phyloP scores from a whole-genome alignment of 768 basidiomycete genomes.

The Leucogyrophana mollusca region DNA sequence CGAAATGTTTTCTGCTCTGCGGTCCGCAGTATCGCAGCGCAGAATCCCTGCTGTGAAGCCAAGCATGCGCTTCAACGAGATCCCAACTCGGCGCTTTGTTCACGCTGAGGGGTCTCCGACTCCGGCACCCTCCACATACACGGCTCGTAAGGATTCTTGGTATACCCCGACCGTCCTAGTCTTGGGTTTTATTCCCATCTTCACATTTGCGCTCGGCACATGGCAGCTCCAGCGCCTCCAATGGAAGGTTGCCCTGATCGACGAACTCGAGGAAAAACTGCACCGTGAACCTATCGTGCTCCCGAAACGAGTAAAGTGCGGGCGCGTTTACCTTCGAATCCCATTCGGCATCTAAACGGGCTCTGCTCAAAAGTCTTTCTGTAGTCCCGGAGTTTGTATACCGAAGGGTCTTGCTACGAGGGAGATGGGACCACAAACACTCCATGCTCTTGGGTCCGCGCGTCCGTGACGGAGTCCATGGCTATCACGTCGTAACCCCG shows the following conservation, averaged over 20 bases:
- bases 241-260: constrained; percentile 94
- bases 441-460: constrained; percentile 83
- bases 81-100: constrained; percentile 10
- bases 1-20: constrained; percentile 22
- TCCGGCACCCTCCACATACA: constrained; percentile 48
- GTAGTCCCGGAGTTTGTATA: constrained; percentile 87
- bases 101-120: constrained; percentile 14
- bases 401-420: constrained; percentile 78
- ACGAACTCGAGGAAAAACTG: constrained; percentile 90
- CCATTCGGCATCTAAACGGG: constrained; percentile 18
- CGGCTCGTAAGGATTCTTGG: constrained; percentile 57
- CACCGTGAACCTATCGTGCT: constrained; percentile 73
- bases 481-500: constrained; percentile 87
- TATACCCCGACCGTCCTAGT: constrained; percentile 70
- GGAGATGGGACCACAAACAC: constrained; percentile 76
- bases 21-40: constrained; percentile 10
- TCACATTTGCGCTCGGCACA: constrained; percentile 85
- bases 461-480: constrained; percentile 85
- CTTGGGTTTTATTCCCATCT: constrained; percentile 83
- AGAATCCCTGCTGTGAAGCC: constrained; percentile 7
- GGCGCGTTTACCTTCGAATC: constrained; percentile 18
- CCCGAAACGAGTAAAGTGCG: constrained; percentile 86
- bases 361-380: constrained; percentile 45
- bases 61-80: constrained; percentile 6
- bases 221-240: constrained; percentile 94